Evolutionary conservation across 2,329 filamentous ascomycete species (phyloP).

Genomic region (Diplocarpon rosae): DNA sequence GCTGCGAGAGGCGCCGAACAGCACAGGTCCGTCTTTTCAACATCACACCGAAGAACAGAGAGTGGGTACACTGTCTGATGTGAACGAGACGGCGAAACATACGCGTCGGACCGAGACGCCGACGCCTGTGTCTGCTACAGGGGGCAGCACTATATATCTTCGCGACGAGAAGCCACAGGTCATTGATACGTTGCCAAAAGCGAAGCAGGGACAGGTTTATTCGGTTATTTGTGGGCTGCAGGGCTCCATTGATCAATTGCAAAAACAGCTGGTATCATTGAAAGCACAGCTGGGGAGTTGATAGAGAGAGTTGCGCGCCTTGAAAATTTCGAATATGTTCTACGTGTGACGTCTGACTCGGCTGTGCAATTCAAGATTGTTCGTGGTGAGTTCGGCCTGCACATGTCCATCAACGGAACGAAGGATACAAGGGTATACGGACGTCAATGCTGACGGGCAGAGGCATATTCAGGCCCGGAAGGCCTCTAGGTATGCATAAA

Average conservation of each 20-base stretch:
- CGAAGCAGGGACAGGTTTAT: slow-evolving; percentile 19
- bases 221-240: slow-evolving; percentile 17
- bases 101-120: not conserved
- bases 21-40: not conserved
- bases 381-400: too few relatives aligned
- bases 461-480: too few relatives aligned
- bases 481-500: too few relatives aligned
- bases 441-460: too few relatives aligned
- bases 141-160: too few relatives aligned
- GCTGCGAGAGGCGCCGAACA: not conserved
- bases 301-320: slow-evolving; percentile 6
- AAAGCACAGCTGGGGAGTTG: slow-evolving; percentile 21
- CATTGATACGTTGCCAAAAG: slow-evolving; percentile 15
- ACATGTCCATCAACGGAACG: too few relatives aligned
- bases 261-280: slow-evolving; percentile 18
- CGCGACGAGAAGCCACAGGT: not conserved
- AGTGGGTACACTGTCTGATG: not conserved
- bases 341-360: too few relatives aligned
- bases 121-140: not conserved
- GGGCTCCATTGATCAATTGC: slow-evolving; percentile 18
- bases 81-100: too few relatives aligned
- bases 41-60: not conserved
- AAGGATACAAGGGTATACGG: too few relatives aligned
- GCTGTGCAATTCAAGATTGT: not conserved
- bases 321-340: not conserved